Percentiles rank a stretch among this genome's conserved stretches.
Conservation (phyloP, 139 green algal genomes). For the Chlorella sp. region DNA sequence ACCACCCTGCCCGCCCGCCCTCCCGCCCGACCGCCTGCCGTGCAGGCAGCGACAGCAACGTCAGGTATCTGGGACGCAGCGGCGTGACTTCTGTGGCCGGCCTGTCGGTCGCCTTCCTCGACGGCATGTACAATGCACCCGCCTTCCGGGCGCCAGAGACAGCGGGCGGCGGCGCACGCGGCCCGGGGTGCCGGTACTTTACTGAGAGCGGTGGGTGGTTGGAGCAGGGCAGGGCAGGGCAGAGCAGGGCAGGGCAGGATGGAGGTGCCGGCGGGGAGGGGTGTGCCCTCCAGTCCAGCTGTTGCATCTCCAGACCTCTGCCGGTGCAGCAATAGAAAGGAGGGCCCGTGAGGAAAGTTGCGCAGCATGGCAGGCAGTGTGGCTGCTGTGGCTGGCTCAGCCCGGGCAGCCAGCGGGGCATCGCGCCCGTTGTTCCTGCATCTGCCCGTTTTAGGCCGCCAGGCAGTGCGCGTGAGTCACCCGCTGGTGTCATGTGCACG, state of each 20-base stretch:
- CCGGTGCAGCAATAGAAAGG: too few species aligned
- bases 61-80: slow-evolving; percentile 73
- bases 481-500: too few species aligned
- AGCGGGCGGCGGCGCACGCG: not conserved
- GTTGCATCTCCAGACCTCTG: too few species aligned
- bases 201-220: slow-evolving; percentile 34
- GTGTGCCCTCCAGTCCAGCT: not conserved
- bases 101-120: slow-evolving; percentile 83
- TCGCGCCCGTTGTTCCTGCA: too few species aligned
- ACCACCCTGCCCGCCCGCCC: not conserved
- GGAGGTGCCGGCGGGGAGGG: too few species aligned
- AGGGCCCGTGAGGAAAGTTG: too few species aligned
- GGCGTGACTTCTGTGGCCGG: slow-evolving; percentile 68
- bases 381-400: too few species aligned
- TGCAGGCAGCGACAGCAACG: slow-evolving; percentile 43
- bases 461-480: too few species aligned
- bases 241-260: too few species aligned
- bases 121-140: slow-evolving; percentile 71
- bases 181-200: slow-evolving; percentile 58
- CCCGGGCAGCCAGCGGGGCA: too few species aligned
- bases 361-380: too few species aligned
- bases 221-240: not conserved
- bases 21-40: slow-evolving; percentile 10
- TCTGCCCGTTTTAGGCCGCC: too few species aligned
- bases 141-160: slow-evolving; percentile 37